Evolutionary conservation across 140 eudicot genomes (phyloP).

Genomic region (Anethum foeniculum): DNA sequence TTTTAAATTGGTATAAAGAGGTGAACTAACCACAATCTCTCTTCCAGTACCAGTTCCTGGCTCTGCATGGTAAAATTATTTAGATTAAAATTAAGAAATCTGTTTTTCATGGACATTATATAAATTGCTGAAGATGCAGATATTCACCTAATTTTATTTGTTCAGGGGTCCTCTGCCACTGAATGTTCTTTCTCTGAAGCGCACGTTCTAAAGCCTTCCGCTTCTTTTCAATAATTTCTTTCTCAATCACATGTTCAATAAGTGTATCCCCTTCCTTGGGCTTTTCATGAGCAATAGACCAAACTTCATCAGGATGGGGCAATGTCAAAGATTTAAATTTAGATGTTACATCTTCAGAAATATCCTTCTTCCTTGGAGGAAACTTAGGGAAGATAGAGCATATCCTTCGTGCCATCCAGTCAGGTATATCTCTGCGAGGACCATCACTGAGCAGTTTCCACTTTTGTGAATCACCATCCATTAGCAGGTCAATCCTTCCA

Average conservation of each 20-base stretch:
- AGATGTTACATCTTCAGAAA: slow-evolving; percentile 31
- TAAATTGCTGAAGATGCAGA: slow-evolving; percentile 1
- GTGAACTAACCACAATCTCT: slow-evolving; percentile 53
- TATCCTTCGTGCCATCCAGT: slow-evolving; percentile 59
- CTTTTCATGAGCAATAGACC: slow-evolving; percentile 56
- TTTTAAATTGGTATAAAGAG: background rate
- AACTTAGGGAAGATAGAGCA: slow-evolving; percentile 42
- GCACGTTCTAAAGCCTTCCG: slow-evolving; percentile 65
- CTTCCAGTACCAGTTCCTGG: slow-evolving; percentile 69
- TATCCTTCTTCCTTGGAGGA: slow-evolving; percentile 42
- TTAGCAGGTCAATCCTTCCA: slow-evolving; percentile 45
- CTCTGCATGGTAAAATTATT: slow-evolving; percentile 29
- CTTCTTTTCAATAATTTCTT: slow-evolving; percentile 49
- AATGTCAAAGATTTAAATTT: slow-evolving; percentile 32
- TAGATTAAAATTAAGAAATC: slow-evolving; percentile 4
- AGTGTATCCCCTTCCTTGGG: slow-evolving; percentile 44
- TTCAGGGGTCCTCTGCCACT: slow-evolving; percentile 52
- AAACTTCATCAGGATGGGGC: slow-evolving; percentile 50
- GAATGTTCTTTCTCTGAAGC: slow-evolving; percentile 37
- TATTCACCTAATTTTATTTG: slow-evolving; percentile 39
- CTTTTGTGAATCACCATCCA: slow-evolving; percentile 46
- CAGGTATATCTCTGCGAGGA: slow-evolving; percentile 61
- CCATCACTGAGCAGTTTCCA: slow-evolving; percentile 43
- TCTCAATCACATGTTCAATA: slow-evolving; percentile 40
- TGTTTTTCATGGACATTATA: background rate